A percentile compares a stretch with the other conserved stretches of the same genome.
Evolutionary conservation across 441 rosid species (phyloP).

Genomic region (Adansonia madagascariensis): DNA sequence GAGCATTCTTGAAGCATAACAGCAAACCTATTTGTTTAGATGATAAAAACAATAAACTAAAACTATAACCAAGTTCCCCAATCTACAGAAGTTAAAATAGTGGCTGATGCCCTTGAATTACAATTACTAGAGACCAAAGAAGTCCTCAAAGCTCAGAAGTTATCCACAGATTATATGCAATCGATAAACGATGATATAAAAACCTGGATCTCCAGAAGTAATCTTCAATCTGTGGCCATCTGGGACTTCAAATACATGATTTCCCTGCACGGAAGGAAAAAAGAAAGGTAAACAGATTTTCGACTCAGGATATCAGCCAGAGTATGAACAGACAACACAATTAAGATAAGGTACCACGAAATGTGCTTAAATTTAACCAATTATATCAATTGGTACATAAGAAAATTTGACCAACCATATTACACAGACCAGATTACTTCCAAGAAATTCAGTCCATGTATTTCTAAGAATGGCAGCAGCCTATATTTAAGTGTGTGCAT

Average conservation of each 20-base stretch:
- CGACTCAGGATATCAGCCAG: neutral
- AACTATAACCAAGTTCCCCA: neutral
- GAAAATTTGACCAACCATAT: neutral
- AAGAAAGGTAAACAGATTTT: neutral
- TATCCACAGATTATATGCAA: neutral
- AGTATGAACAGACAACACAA: neutral
- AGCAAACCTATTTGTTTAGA: neutral
- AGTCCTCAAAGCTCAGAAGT: neutral
- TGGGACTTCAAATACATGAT: conserved; percentile 86
- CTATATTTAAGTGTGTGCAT: neutral
- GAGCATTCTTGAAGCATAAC: neutral
- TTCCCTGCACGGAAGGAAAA: conserved; percentile 54
- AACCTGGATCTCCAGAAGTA: conserved; percentile 67
- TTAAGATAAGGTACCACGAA: neutral
- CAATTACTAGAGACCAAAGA: neutral
- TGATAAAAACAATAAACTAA: neutral
- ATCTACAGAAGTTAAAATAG: neutral
- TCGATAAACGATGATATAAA: neutral
- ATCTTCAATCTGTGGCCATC: conserved; percentile 74
- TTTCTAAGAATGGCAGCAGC: neutral
- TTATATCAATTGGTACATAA: neutral
- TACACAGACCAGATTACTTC: neutral
- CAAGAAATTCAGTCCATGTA: neutral
- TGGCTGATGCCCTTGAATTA: neutral
- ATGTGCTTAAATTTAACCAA: neutral